A percentile compares a stretch with the other conserved stretches of the same genome.
Evolutionary conservation across 2,329 filamentous ascomycete species (phyloP).

Genomic region (Dactylellina sp.): DNA sequence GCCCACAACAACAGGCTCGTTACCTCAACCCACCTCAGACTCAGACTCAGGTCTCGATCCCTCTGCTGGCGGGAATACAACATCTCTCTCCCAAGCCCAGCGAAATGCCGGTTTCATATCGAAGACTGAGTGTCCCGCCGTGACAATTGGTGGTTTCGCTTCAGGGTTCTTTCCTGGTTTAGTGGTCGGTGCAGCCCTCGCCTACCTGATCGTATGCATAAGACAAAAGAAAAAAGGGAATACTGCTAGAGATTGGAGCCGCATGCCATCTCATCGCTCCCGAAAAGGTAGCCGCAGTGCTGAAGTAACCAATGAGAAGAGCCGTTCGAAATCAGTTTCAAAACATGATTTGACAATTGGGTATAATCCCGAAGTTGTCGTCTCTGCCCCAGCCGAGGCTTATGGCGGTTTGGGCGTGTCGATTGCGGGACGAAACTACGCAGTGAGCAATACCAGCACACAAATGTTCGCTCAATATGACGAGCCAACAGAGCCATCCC

Average conservation of each 20-base stretch:
- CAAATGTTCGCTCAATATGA: constrained; percentile 54
- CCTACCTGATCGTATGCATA: constrained; percentile 26
- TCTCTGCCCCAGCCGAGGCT: constrained; percentile 37
- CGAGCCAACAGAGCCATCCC: constrained; percentile 31
- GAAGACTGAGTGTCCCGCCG: constrained; percentile 34
- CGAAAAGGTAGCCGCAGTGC: constrained; percentile 27
- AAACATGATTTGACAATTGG: constrained; percentile 51
- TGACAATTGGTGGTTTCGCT: constrained; percentile 46
- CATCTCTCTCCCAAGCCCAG: constrained; percentile 42
- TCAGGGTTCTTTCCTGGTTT: constrained; percentile 43
- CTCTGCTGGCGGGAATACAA: constrained; percentile 19
- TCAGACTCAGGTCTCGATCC: background rate
- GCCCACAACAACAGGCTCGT: constrained; percentile 19
- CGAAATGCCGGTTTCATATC: constrained; percentile 45
- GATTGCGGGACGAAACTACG: constrained; percentile 38
- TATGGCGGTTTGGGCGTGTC: constrained; percentile 42
- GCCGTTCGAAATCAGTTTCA: constrained; percentile 31
- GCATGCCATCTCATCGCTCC: constrained; percentile 41
- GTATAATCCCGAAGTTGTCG: constrained; percentile 48
- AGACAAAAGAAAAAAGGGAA: constrained; percentile 23
- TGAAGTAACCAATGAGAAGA: constrained; percentile 23
- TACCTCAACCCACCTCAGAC: constrained; percentile 16
- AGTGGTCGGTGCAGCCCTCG: constrained; percentile 31
- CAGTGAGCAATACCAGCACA: constrained; percentile 42
- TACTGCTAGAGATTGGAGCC: constrained; percentile 24